Evolutionary conservation across 2,329 filamentous ascomycete genomes (phyloP).

Genomic region (Neofusicoccum sp.): DNA sequence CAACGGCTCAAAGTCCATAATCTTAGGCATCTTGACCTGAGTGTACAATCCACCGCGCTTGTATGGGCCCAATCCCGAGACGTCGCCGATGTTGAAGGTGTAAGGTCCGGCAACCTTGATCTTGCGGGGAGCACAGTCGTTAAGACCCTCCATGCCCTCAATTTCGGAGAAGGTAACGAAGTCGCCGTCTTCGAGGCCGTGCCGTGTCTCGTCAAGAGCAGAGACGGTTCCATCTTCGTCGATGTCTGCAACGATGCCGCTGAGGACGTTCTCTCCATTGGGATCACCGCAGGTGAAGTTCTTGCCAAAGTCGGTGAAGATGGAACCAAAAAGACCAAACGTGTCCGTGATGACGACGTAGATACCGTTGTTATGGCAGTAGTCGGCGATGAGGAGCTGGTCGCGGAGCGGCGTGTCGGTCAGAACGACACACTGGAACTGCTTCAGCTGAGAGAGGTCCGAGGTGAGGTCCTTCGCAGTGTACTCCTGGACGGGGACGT

Average conservation of each 20-base stretch:
- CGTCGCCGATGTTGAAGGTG: slow-evolving; percentile 94
- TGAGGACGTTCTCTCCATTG: slow-evolving; percentile 83
- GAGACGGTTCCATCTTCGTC: slow-evolving; percentile 89
- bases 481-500: slow-evolving; percentile 85
- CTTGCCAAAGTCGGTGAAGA: slow-evolving; percentile 96
- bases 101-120: slow-evolving; percentile 92
- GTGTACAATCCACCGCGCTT: slow-evolving; percentile 84
- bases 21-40: slow-evolving; percentile 98
- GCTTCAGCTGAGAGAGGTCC: slow-evolving; percentile 78
- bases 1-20: slow-evolving; percentile 82
- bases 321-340: slow-evolving; percentile 88
- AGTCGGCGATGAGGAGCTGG: slow-evolving; percentile 83
- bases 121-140: slow-evolving; percentile 80
- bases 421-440: slow-evolving; percentile 89
- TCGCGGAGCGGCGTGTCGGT: slow-evolving; percentile 78
- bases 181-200: slow-evolving; percentile 94
- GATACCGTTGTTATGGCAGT: slow-evolving; percentile 91
- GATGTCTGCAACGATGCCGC: slow-evolving; percentile 86
- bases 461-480: slow-evolving; percentile 62
- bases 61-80: slow-evolving; percentile 83
- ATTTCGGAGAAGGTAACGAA: slow-evolving; percentile 93
- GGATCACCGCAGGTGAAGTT: slow-evolving; percentile 88
- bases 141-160: slow-evolving; percentile 86
- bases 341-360: slow-evolving; percentile 85
- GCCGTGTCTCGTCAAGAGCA: slow-evolving; percentile 88